phyloP scores from a whole-genome alignment of 2,329 filamentous ascomycete genomes.

The Amauroascus niger region DNA sequence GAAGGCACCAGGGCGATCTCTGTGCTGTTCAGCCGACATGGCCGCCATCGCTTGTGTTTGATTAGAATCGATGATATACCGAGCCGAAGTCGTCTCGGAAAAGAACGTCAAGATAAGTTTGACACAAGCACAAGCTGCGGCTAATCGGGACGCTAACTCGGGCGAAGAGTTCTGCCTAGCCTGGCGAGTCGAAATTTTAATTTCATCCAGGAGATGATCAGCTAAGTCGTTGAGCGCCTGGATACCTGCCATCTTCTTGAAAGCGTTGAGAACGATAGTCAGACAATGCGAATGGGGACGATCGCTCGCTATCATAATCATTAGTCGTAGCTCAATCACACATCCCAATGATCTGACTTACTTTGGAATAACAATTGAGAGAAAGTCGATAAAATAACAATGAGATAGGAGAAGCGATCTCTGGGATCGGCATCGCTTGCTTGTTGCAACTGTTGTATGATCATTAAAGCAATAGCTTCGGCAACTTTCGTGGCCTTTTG shows the following conservation, averaged over 20 bases:
- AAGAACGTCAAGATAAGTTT: slow-evolving; percentile 82
- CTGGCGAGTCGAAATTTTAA: slow-evolving; percentile 40
- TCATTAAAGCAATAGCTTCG: slow-evolving; percentile 60
- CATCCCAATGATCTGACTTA: slow-evolving; percentile 24
- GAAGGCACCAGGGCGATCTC: slow-evolving; percentile 52
- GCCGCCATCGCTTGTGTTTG: slow-evolving; percentile 49
- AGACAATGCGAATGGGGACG: slow-evolving; percentile 45
- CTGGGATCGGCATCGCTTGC: slow-evolving; percentile 39
- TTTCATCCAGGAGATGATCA: slow-evolving; percentile 54
- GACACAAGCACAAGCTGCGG: slow-evolving; percentile 52
- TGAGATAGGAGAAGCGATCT: slow-evolving; percentile 66
- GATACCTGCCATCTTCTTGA: slow-evolving; percentile 73
- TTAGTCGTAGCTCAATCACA: slow-evolving; percentile 7
- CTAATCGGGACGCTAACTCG: slow-evolving; percentile 36
- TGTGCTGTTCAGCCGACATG: slow-evolving; percentile 47
- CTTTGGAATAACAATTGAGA: slow-evolving; percentile 70
- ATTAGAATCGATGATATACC: slow-evolving; percentile 67
- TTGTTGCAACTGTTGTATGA: slow-evolving; percentile 57
- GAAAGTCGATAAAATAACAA: slow-evolving; percentile 67
- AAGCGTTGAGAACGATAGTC: slow-evolving; percentile 72
- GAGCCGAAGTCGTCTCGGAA: slow-evolving; percentile 62
- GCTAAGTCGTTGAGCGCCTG: slow-evolving; percentile 63
- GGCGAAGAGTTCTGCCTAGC: slow-evolving; percentile 34
- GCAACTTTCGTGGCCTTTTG: slow-evolving; percentile 54
- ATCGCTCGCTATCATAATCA: slow-evolving; percentile 34